These are phyloP conservation scores for Cyclotella sp. DNA, from an alignment of 108 stramenopile genomes.

Conservation along the genomic window DNA sequence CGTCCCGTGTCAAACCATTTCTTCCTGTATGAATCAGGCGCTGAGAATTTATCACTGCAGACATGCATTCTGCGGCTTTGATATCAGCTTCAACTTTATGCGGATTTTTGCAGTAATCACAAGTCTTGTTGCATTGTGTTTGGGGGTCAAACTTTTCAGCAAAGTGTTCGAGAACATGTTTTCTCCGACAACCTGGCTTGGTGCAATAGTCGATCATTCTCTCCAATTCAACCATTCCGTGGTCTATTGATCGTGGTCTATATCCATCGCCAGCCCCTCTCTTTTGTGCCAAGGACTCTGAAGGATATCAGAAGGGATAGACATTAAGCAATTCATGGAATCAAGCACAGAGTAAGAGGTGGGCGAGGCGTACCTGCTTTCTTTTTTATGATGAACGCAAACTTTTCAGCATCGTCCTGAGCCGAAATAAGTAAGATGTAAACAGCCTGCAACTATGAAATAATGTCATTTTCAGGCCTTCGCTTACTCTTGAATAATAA, in stretches of 20 bases:
- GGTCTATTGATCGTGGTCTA: conserved; percentile 38
- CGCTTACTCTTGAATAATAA: conserved; percentile 60
- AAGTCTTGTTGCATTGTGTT: conserved; percentile 66
- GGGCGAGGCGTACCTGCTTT: conserved; percentile 19
- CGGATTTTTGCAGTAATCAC: conserved; percentile 80
- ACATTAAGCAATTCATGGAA: background rate
- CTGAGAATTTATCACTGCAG: conserved; percentile 31
- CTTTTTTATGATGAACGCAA: conserved; percentile 66
- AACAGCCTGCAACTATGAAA: background rate
- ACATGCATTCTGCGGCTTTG: conserved; percentile 47
- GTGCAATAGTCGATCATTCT: conserved; percentile 80
- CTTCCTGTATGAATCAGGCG: conserved; percentile 12
- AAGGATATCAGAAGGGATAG: background rate
- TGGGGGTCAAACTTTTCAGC: conserved; percentile 70
- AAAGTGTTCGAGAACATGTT: conserved; percentile 76
- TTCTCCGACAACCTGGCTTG: conserved; percentile 67
- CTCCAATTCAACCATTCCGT: conserved; percentile 61
- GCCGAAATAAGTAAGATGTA: background rate
- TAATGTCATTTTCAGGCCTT: background rate
- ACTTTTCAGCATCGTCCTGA: conserved; percentile 72
- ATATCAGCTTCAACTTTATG: conserved; percentile 54
- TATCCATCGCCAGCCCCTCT: conserved; percentile 25
- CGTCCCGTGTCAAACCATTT: conserved; percentile 9
- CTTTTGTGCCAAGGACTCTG: conserved; percentile 33
- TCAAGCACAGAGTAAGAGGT: background rate